Conservation (phyloP, 176 grass and related monocot species). For the Thalia dealbata region DNA sequence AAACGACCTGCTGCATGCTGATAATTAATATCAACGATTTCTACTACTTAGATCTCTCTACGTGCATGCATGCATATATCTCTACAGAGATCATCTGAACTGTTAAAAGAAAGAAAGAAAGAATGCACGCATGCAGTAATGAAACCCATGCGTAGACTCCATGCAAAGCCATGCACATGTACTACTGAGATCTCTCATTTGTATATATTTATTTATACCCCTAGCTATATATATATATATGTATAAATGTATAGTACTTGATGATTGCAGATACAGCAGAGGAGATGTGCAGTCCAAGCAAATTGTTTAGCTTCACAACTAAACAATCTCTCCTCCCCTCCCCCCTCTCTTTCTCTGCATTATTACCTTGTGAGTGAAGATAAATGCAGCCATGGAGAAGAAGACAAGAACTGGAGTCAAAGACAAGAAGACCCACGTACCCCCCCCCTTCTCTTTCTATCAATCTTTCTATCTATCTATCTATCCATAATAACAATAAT, state of each 20-base stretch:
- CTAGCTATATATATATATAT: too few species aligned
- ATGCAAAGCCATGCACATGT: too few species aligned
- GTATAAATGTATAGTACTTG: constrained; percentile 1
- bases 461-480: constrained; percentile 10
- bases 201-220: not conserved
- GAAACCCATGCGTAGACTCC: not conserved
- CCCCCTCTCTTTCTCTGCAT: constrained; percentile 27
- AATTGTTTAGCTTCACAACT: constrained; percentile 58
- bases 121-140: not conserved
- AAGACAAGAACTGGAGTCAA: constrained; percentile 89
- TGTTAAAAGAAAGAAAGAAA: too few species aligned
- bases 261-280: constrained; percentile 15
- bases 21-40: too few species aligned
- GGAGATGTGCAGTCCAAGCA: constrained; percentile 59
- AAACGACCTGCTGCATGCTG: not conserved
- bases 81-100: too few species aligned
- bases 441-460: constrained; percentile 4
- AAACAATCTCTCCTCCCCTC: constrained; percentile 40
- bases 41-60: too few species aligned
- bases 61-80: too few species aligned
- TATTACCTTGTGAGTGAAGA: constrained; percentile 84
- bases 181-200: too few species aligned
- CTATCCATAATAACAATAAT: not conserved
- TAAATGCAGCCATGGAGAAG: constrained; percentile 41
- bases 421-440: constrained; percentile 63